Conservation (phyloP, 2,329 filamentous ascomycete species). For the Mycocentrospora acerina region DNA sequence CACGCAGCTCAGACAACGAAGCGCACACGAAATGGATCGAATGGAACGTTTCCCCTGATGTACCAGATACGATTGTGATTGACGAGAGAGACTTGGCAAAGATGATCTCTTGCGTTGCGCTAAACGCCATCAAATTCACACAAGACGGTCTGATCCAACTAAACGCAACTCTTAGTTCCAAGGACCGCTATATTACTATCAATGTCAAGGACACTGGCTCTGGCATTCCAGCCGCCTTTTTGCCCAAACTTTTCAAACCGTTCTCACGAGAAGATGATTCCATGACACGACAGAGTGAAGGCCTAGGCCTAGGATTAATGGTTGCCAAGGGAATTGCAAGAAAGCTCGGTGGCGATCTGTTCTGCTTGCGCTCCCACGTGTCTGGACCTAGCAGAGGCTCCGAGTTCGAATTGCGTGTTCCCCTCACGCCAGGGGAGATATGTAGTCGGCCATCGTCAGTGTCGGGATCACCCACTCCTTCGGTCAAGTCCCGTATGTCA, state of each 20-base stretch:
- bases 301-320: conserved; percentile 67
- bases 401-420: conserved; percentile 69
- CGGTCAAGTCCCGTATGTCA: conserved; percentile 31
- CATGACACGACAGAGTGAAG: conserved; percentile 66
- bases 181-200: conserved; percentile 59
- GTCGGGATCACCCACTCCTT: conserved; percentile 48
- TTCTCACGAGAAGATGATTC: conserved; percentile 70
- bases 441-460: conserved; percentile 55
- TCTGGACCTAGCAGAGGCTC: conserved; percentile 62
- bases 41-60: conserved; percentile 52
- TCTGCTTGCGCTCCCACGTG: conserved; percentile 64
- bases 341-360: conserved; percentile 68
- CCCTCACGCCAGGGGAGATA: conserved; percentile 56
- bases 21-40: conserved; percentile 51
- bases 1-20: conserved; percentile 47
- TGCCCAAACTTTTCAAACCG: conserved; percentile 67
- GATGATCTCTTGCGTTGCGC: conserved; percentile 62
- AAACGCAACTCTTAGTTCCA: conserved; percentile 54
- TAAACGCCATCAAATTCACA: conserved; percentile 73
- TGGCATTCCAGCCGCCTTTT: conserved; percentile 67
- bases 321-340: conserved; percentile 72
- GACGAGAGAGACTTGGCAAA: conserved; percentile 66
- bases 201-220: conserved; percentile 66
- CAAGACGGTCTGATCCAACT: conserved; percentile 63
- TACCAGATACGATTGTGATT: conserved; percentile 58